Conservation (phyloP, 2,329 filamentous ascomycete genomes). For the Colletotrichum destructivum region DNA sequence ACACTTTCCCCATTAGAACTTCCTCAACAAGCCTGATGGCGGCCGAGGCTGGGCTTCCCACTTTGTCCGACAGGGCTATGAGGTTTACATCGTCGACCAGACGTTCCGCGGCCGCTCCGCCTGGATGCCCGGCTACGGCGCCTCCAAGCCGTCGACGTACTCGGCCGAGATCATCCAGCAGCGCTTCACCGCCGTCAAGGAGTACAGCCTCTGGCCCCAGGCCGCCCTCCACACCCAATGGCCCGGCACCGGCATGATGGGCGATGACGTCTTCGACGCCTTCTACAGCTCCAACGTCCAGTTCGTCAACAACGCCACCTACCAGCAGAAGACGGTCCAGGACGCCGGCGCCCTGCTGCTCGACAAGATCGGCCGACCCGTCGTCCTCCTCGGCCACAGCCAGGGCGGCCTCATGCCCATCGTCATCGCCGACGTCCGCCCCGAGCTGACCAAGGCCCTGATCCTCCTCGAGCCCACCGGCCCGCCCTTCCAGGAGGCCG, state of each 20-base stretch:
- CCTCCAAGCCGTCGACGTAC: conserved; percentile 45
- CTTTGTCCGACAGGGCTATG: conserved; percentile 62
- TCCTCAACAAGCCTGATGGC: conserved; percentile 63
- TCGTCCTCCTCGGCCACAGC: conserved; percentile 61
- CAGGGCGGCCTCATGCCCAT: conserved; percentile 61
- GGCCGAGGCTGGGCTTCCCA: conserved; percentile 63
- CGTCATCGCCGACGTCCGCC: conserved; percentile 59
- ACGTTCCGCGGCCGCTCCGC: conserved; percentile 61
- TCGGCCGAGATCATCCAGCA: conserved; percentile 54
- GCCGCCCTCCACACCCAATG: conserved; percentile 59
- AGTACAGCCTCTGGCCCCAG: conserved; percentile 56
- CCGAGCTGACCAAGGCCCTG: conserved; percentile 57
- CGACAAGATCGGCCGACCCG: conserved; percentile 58
- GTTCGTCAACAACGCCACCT: conserved; percentile 51
- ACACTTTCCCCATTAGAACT: conserved; percentile 52
- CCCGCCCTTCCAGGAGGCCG: conserved; percentile 61
- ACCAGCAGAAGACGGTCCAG: conserved; percentile 56
- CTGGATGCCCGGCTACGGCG: conserved; percentile 54
- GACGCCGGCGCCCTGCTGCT: conserved; percentile 59
- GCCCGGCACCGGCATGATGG: conserved; percentile 57
- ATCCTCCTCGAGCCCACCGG: conserved; percentile 63
- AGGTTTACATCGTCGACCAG: conserved; percentile 64
- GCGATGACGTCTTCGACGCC: conserved; percentile 58
- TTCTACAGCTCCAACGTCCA: conserved; percentile 59
- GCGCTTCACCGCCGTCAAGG: conserved; percentile 55